Evolutionary conservation across 1,139 yeast genomes (phyloP), one percentile per base, ranked within the genome.

Genomic region (Magnusiomyces ingens): DNA sequence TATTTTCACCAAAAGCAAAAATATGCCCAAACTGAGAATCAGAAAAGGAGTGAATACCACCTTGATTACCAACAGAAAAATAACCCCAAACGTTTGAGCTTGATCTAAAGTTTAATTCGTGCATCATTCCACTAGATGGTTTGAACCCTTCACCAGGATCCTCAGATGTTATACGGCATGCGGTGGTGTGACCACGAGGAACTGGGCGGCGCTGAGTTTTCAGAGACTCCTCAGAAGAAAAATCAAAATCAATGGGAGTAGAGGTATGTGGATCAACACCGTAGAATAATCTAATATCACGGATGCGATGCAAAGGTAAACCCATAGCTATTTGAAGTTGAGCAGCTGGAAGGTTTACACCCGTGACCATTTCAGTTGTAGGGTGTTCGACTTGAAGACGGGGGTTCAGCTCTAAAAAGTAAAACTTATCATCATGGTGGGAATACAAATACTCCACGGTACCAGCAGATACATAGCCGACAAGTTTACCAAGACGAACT

Each of bases 291-390:
- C 99, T 83, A 65, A 93, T 93, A 68, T 93, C 99, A 66, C 86
- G 81, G 63, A 93, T 87, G 73, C 95, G 81, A 71, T 93, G 95
- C 80, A 93, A 82, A 62, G 99, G 98, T 58, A 93, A 82, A 79
- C 99, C 99, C 99, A 93, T 93, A 61, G 99, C 98, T 73, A 93
- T 88, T 74, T 93, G 98, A 61, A 93, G 81, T 75, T 93, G 99
- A 50, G 99, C 96, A 57, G 97, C 95, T 42, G 99, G 99, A 69
- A 93, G 79, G 69, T 93, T 93, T 53, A 93, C 98, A 61, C 99
- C 99, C 29, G 96, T 85, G 54, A 89, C 99, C 99, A 93, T 93
- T 76, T 93, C 99, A 45, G 99, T 93, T 52, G 99, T 93, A 65
- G 99, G 99, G 78, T 93, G 99, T 78, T 93, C 99, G 59, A 93